These are phyloP conservation scores for Debaryomyces tyrocola DNA, from an alignment of 805 yeast species.

Conservation along the genomic window DNA sequence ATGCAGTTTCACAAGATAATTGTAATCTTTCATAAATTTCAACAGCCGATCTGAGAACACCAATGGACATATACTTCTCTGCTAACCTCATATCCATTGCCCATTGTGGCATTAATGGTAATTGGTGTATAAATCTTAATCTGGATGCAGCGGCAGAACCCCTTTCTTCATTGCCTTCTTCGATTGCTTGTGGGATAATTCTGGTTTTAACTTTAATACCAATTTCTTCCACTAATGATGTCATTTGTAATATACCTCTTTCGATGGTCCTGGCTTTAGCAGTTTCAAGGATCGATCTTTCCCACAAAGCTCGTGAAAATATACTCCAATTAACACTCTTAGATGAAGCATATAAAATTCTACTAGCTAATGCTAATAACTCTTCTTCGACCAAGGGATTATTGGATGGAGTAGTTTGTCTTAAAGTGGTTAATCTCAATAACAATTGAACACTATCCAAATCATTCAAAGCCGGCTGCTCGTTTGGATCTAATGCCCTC, in stretches of 20 bases:
- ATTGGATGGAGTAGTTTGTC: constrained; percentile 70
- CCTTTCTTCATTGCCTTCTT: constrained; percentile 18
- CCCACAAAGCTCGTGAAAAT: constrained; percentile 84
- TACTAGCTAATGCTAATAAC: constrained; percentile 67
- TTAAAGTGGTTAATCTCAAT: constrained; percentile 60
- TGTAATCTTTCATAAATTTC: constrained; percentile 82
- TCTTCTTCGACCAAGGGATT: constrained; percentile 79
- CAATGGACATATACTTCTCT: constrained; percentile 80
- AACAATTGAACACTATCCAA: constrained; percentile 75
- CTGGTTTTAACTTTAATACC: constrained; percentile 65
- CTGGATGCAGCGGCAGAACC: constrained; percentile 47
- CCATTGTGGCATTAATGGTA: constrained; percentile 85
- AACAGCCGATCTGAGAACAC: constrained; percentile 81
- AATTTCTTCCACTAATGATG: constrained; percentile 84
- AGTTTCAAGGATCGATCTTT: constrained; percentile 81
- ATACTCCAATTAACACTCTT: constrained; percentile 68
- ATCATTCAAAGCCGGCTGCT: constrained; percentile 71
- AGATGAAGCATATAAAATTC: constrained; percentile 60
- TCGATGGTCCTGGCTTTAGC: constrained; percentile 82
- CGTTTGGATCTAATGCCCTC: constrained; percentile 67
- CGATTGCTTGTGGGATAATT: constrained; percentile 47
- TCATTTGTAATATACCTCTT: constrained; percentile 91
- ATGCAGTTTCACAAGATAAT: constrained; percentile 78
- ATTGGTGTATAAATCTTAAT: constrained; percentile 65
- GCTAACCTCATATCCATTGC: constrained; percentile 78